Evolutionary conservation across 192 early-diverging fungal species (phyloP), one percentile per base, ranked within the genome.

Genomic region (Oehlia diaphana): DNA sequence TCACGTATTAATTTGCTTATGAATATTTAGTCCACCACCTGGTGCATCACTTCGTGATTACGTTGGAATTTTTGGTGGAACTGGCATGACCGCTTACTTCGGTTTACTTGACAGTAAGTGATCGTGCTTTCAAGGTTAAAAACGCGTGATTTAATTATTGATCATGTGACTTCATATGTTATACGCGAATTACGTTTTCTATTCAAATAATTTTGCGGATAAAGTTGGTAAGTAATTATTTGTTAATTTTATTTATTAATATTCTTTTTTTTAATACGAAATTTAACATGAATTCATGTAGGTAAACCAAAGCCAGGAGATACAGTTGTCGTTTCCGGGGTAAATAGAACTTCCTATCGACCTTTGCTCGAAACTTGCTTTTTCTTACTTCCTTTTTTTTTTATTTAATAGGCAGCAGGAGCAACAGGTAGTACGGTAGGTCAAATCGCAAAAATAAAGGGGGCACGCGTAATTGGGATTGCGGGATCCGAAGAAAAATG

Each of bases 401-500:
- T 50, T 53, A n/a, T 35, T 50, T 53, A n/a, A 28, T 67, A 81
- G 83, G 86, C 88, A 7, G 87, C 87, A 19, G 88, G 88, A 3
- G 87, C 88, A 9, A 84, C 85, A 23, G 87, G 87, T 9, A 80
- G 74, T 28, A 78, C 87, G 19, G 87, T 81, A 67, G 65, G 82
- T 35, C 84, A 85, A 79, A 87, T 85, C 39, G 84, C 86, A 16
- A 84, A 88, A 77, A 81, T 86, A 42, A 85, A 82, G 70, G 85
- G 82, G 12, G 80, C 86, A 76, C 72, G 79, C 47, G 86, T 89
- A 19, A 88, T 90, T 39, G 89, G 88, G 37, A 89, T 89, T 65
- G 88, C 89, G 0, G 88, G 89, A 14, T 81, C 84, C 16, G 53
- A 84, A n/a, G 86, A 89, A 64, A 90, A 90, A 84, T 88, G 87